Base-by-base conservation (phyloP, 176 grass and related monocot species). In the Cymbopogon citratus region DNA sequence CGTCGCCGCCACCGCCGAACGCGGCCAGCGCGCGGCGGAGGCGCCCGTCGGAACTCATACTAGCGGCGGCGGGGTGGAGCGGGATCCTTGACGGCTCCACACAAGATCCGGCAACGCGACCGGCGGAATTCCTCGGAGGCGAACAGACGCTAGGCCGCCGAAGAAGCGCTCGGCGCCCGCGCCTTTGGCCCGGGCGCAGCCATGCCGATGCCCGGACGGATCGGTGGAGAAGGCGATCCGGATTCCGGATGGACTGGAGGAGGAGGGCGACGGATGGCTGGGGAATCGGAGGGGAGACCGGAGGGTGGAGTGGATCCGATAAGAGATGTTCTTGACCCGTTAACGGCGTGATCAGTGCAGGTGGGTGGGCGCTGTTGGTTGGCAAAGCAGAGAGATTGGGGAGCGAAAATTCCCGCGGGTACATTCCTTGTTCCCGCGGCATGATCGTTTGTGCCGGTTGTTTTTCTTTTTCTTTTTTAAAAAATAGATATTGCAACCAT, bases 21-120 rank as follows among this genome's bases (percentile, higher is more conserved):
- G 75, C 83, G 40, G 76, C 43, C 73, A 97, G 83, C 71, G 89
- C 49, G 31, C 84, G 59, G 45, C 74, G 84, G 70, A 97, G 77
- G 40, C 85, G 89, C 24, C 89, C 92, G 71, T 93, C 88, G 46
- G 59, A 62, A 63, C 87, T 86, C 89, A 94, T 76, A 49, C 48
- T 38, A 15, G 16, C 66, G 26, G 69, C 56, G 13, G 67, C 75
- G 66, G 48, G 24, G 14, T 19, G 51, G 19, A 16, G 48, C 51
- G 79, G 66, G 46, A 71, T 51, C 80, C 33, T 75, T 41, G 28
- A 39, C 77, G 38, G 72, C 5, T 28, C 6, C 13, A 56, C 63
- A 1, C 16, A 84, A 57, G 72, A 61, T 68, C 49, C 74, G 64
- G 31, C 18, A 69, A 45, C 29, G 23, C 81, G 26, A 52, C 51